phyloP scores from a whole-genome alignment of 805 yeast species.

The Saturnispora sanitii region DNA sequence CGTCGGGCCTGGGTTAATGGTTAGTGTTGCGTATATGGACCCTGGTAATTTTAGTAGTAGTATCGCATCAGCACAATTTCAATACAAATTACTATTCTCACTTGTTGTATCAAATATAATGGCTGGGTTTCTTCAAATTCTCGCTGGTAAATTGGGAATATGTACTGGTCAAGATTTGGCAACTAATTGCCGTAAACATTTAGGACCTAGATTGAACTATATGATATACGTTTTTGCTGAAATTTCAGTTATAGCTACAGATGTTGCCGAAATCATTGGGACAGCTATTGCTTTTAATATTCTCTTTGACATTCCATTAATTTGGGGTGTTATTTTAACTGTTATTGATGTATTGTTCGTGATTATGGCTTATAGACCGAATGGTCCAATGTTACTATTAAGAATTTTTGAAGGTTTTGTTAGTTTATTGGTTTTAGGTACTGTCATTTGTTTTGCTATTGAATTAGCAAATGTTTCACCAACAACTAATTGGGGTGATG shows the following conservation, averaged over 20 bases:
- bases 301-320: conserved; percentile 66
- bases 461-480: conserved; percentile 63
- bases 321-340: conserved; percentile 77
- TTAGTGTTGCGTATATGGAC: conserved; percentile 91
- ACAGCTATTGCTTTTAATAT: conserved; percentile 90
- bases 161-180: conserved; percentile 93
- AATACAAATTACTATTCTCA: conserved; percentile 69
- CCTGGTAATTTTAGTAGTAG: conserved; percentile 97
- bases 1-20: conserved; percentile 95
- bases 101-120: conserved; percentile 70
- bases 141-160: conserved; percentile 83
- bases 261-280: conserved; percentile 96
- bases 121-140: conserved; percentile 78
- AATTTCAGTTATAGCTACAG: conserved; percentile 88
- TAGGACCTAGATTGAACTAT: conserved; percentile 52
- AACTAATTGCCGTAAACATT: conserved; percentile 68
- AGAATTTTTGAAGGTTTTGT: conserved; percentile 79
- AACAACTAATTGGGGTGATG: conserved; percentile 43
- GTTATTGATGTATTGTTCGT: conserved; percentile 80
- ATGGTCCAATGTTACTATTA: conserved; percentile 68
- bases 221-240: conserved; percentile 72
- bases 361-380: conserved; percentile 77
- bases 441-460: conserved; percentile 76
- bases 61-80: conserved; percentile 69
- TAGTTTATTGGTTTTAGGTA: conserved; percentile 63